phyloP scores from a whole-genome alignment of 306 rosid species.

The Cicer yamashitae region DNA sequence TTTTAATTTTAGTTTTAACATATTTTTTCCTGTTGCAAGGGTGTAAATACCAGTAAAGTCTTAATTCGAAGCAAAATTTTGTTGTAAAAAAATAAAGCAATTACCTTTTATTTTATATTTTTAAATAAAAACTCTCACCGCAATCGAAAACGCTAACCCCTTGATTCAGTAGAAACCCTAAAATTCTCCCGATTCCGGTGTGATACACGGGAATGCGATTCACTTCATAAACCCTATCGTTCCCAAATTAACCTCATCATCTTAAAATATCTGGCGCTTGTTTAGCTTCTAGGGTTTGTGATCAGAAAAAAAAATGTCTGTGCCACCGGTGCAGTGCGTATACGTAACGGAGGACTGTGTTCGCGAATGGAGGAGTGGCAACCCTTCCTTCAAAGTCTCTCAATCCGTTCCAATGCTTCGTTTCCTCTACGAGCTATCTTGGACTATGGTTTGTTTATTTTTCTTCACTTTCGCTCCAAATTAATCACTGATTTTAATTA shows the following conservation, averaged over 20 bases:
- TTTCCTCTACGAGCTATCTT: constrained; percentile 95
- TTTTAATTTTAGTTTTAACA: too few species aligned
- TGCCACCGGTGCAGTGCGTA: constrained; percentile 68
- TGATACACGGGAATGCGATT: constrained; percentile 46
- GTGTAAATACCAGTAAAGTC: too few species aligned
- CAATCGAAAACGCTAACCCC: constrained; percentile 45
- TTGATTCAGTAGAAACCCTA: constrained; percentile 50
- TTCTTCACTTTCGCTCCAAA: neutral
- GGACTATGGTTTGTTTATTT: constrained; percentile 67
- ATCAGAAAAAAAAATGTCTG: constrained; percentile 65
- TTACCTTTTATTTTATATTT: too few species aligned
- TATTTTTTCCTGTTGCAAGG: too few species aligned
- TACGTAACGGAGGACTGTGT: constrained; percentile 69
- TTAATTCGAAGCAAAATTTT: too few species aligned
- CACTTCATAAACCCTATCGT: constrained; percentile 39
- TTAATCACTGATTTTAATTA: neutral
- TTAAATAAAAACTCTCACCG: too few species aligned
- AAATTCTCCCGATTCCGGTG: constrained; percentile 14
- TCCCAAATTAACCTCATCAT: constrained; percentile 27
- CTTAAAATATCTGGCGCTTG: constrained; percentile 11
- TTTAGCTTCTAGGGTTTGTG: constrained; percentile 44
- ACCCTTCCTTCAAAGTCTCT: constrained; percentile 61
- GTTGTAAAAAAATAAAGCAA: too few species aligned
- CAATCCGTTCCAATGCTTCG: constrained; percentile 80
- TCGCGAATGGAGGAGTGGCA: constrained; percentile 92